A percentile compares a stretch with the other conserved stretches of the same genome.
phyloP scores from a whole-genome alignment of 176 grass and related monocot genomes.

The Pontederia paniculata region DNA sequence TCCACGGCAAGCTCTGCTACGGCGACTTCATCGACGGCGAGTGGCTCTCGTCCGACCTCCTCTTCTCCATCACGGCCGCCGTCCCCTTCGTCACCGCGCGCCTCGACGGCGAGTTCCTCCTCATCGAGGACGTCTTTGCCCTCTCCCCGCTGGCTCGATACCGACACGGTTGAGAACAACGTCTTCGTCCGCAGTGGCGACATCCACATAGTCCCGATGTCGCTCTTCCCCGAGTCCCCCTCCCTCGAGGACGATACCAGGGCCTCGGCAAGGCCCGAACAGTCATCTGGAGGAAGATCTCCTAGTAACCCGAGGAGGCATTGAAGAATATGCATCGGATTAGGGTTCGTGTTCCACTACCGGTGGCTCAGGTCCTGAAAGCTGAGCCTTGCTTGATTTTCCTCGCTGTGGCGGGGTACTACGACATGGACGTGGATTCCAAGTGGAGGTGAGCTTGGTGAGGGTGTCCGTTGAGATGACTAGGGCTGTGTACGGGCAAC shows the following conservation, averaged over 20 bases:
- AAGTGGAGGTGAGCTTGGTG: conserved; percentile 73
- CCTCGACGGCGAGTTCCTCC: conserved; percentile 88
- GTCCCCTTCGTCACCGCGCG: conserved; percentile 31
- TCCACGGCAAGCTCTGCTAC: conserved; percentile 64
- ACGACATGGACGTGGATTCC: conserved; percentile 71
- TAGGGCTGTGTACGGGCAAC: conserved; percentile 74
- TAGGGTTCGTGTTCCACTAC: conserved; percentile 43
- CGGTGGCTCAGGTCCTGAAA: conserved; percentile 71
- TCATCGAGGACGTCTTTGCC: conserved; percentile 83
- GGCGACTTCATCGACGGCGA: conserved; percentile 75
- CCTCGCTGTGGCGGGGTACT: conserved; percentile 66
- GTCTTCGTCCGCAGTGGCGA: conserved; percentile 75
- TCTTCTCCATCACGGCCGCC: conserved; percentile 46
- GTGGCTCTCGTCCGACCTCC: conserved; percentile 66
- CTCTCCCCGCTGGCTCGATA: conserved; percentile 67
- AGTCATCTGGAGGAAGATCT: conserved; percentile 44
- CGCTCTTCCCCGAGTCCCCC: conserved; percentile 34
- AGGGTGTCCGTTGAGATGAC: conserved; percentile 60
- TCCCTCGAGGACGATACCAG: conserved; percentile 45
- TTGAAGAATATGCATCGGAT: conserved; percentile 59
- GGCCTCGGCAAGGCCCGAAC: conserved; percentile 50
- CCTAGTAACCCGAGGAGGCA: conserved; percentile 46
- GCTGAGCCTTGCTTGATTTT: conserved; percentile 71
- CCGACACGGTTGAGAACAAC: conserved; percentile 52
- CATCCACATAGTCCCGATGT: conserved; percentile 60